Evolutionary conservation across 2,329 filamentous ascomycete genomes (phyloP).

Genomic region (Plenodomus biglobosus): DNA sequence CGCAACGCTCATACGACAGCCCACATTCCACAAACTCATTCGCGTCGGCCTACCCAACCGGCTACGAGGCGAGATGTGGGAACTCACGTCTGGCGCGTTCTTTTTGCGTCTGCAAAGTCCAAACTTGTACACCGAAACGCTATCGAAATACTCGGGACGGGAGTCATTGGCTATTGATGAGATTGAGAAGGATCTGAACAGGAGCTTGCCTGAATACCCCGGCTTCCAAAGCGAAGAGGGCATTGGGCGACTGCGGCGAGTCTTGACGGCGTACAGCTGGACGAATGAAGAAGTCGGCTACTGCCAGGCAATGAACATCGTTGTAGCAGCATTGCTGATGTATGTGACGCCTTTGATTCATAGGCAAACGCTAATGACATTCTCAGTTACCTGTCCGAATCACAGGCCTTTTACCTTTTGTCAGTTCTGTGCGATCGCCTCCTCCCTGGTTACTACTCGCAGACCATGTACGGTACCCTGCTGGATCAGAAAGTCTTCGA

Average conservation of each 20-base stretch:
- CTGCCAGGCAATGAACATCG: constrained; percentile 99
- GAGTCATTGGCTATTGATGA: constrained; percentile 96
- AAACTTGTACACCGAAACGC: constrained; percentile 77
- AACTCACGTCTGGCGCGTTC: constrained; percentile 87
- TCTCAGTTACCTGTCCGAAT: constrained; percentile 84
- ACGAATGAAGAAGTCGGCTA: constrained; percentile 94
- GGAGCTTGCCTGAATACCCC: constrained; percentile 93
- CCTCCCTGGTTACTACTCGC: constrained; percentile 95
- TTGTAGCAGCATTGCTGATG: constrained; percentile 95
- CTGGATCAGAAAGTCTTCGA: constrained; percentile 98
- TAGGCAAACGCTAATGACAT: constrained; percentile 28
- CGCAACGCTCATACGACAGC: constrained; percentile 86
- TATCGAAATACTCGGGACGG: constrained; percentile 78
- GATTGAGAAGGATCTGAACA: constrained; percentile 97
- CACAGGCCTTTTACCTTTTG: constrained; percentile 92
- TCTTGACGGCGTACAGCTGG: constrained; percentile 97
- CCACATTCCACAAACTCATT: constrained; percentile 96
- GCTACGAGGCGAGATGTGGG: constrained; percentile 92
- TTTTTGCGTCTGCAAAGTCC: constrained; percentile 87
- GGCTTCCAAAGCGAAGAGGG: constrained; percentile 97
- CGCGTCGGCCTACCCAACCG: constrained; percentile 92
- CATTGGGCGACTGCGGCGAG: constrained; percentile 83
- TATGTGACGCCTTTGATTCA: constrained; percentile 44
- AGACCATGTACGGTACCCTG: constrained; percentile 97
- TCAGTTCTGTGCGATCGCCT: constrained; percentile 90